Evolutionary conservation across 306 rosid species (phyloP).

Genomic region (Leucaena leucocephala): DNA sequence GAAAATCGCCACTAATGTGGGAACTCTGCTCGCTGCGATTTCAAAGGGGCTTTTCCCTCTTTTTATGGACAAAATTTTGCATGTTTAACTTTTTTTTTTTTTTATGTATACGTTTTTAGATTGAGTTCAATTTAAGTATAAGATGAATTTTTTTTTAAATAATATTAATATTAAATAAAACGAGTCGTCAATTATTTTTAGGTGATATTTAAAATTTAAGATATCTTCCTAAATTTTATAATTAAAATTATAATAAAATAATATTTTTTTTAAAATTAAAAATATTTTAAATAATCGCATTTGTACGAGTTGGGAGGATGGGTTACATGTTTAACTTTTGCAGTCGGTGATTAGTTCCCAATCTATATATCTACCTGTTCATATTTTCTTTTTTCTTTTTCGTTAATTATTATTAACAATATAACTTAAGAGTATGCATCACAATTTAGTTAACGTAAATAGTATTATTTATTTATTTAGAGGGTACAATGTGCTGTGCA

Average conservation of each 20-base stretch:
- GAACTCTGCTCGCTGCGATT: conserved; percentile 18
- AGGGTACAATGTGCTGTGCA: neutral
- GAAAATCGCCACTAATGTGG: conserved; percentile 29
- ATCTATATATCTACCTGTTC: too few relatives aligned
- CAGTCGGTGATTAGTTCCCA: neutral
- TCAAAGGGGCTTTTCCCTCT: conserved; percentile 16
- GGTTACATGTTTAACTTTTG: neutral
- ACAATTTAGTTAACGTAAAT: neutral
- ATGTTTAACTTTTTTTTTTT: neutral
- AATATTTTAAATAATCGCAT: too few relatives aligned
- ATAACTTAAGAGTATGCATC: neutral
- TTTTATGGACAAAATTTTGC: conserved; percentile 12
- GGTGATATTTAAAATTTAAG: too few relatives aligned
- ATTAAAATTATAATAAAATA: too few relatives aligned
- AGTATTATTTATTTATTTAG: neutral
- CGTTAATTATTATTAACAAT: neutral
- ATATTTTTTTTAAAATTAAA: too few relatives aligned
- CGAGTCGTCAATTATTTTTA: too few relatives aligned
- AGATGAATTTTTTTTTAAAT: too few relatives aligned
- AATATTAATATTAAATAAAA: too few relatives aligned
- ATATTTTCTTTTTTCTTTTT: neutral
- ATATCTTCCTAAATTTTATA: too few relatives aligned
- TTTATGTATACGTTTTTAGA: too few relatives aligned
- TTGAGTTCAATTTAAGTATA: too few relatives aligned
- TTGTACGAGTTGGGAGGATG: too few relatives aligned